Base-by-base conservation (phyloP, 371 early-diverging fungal species). In the Apophysomyces trapeziformis region DNA sequence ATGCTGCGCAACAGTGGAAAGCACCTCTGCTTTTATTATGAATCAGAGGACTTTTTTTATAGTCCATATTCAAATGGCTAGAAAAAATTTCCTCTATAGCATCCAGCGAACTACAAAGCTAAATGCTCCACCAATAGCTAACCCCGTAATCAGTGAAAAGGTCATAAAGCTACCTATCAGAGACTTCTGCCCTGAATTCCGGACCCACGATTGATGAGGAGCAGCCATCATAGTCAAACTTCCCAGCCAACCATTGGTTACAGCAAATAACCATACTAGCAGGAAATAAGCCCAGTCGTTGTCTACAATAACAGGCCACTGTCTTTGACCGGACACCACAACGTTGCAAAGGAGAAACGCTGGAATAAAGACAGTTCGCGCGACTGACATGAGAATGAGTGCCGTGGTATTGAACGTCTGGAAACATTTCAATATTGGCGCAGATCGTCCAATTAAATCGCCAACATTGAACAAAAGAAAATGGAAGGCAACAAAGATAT, bases 171-270 rank as follows among this genome's bases (percentile, higher is more conserved):
- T 84, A 5, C 93, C 93, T 4, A 87, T 87, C 38, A 85, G 70
- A 7, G 79, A 78, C 65, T 86, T 87, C 60, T 82, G 85, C 14
- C 72, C 64, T 4, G 78, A 63, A 13, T 79, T 76, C 9, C 82
- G 71, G 7, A 89, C 68, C 44, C 71, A 75, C 5, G 54, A 18
- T 41, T 71, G 70, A 35, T 87, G 77, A 1, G 94, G 94, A 2
- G 89, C 93, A 5, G 86, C 78, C 87, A 94, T 93, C 82, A 93
- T 92, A n/a, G 82, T 64, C 45, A 91, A 70, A 56, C 92, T 87
- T 38, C 84, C 85, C 38, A 92, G 50, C 75, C 88, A 90, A 0
- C 94, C 94, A 65, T 89, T 91, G 16, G 89, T 79, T 26, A 87
- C 58, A 11, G 90, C 87, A 67, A 94, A 89, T 44, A 90, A 11